Evolutionary conservation across 257 asterid species (phyloP).

Genomic region (Solanum gandarillasii): DNA sequence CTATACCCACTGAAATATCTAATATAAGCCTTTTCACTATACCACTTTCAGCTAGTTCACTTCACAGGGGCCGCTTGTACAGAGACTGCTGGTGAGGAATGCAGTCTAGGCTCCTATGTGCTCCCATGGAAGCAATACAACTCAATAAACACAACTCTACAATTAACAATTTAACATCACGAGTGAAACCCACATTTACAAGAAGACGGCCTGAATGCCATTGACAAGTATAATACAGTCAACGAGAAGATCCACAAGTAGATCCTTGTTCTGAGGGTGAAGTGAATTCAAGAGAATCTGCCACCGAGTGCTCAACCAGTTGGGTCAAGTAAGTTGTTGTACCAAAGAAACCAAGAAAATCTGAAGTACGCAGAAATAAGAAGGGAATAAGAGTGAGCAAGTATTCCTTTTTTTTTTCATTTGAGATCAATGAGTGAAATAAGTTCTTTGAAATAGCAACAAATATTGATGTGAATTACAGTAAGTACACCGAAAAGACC

Average conservation of each 20-base stretch:
- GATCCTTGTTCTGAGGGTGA: not conserved
- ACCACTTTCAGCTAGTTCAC: not conserved
- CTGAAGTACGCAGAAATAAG: not conserved
- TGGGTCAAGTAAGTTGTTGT: not conserved
- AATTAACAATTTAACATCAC: slow-evolving; percentile 1
- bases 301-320: not conserved
- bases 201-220: not conserved
- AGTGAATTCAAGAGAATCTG: not conserved
- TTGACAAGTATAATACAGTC: not conserved
- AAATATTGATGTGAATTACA: not conserved
- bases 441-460: not conserved
- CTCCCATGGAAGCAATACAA: not conserved
- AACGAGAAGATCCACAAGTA: not conserved
- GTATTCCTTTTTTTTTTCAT: not conserved
- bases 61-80: not conserved
- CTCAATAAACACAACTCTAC: not conserved
- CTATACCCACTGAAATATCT: not conserved
- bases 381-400: not conserved
- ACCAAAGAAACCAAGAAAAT: not conserved
- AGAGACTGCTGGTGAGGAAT: not conserved
- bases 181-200: slow-evolving; percentile 4
- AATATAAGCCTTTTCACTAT: slow-evolving; percentile 1
- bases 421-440: not conserved
- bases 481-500: not conserved
- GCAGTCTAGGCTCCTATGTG: not conserved